phyloP scores from a whole-genome alignment of 257 asterid genomes.

The Avicennia marina region DNA sequence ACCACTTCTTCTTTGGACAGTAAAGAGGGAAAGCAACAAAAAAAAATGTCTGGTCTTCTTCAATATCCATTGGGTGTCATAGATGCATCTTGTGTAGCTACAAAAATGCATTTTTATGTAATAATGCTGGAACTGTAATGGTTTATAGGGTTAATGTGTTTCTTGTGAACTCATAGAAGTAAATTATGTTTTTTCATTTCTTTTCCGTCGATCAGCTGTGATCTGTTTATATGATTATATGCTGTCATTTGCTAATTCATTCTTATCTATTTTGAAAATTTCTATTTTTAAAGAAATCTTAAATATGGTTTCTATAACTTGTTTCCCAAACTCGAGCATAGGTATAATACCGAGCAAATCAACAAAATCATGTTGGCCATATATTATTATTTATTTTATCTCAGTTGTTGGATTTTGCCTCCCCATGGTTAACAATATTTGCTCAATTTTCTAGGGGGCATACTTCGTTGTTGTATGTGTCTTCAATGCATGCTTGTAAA shows the following conservation, averaged over 20 bases:
- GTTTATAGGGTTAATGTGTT: not conserved
- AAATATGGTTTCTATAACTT: too few relatives aligned
- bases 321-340: too few relatives aligned
- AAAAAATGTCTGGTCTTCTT: too few relatives aligned
- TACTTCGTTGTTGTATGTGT: not conserved
- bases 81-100: too few relatives aligned
- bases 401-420: slow-evolving; percentile 2
- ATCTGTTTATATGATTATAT: not conserved
- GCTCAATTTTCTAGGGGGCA: slow-evolving; percentile 10
- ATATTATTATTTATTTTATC: too few relatives aligned
- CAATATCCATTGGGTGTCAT: too few relatives aligned
- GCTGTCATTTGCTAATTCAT: slow-evolving; percentile 14
- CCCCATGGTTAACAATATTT: slow-evolving; percentile 5
- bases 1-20: too few relatives aligned
- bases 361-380: too few relatives aligned
- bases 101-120: not conserved
- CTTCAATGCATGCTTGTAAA: slow-evolving; percentile 5
- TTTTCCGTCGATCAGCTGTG: too few relatives aligned
- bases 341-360: too few relatives aligned
- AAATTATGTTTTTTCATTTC: not conserved
- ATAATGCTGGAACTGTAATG: not conserved
- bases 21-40: too few relatives aligned
- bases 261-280: not conserved
- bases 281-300: not conserved
- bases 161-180: slow-evolving; percentile 5